Evolutionary conservation across 139 green algal species (phyloP), one percentile per base, ranked within the genome.

Genomic region (Asterochloris sp.): DNA sequence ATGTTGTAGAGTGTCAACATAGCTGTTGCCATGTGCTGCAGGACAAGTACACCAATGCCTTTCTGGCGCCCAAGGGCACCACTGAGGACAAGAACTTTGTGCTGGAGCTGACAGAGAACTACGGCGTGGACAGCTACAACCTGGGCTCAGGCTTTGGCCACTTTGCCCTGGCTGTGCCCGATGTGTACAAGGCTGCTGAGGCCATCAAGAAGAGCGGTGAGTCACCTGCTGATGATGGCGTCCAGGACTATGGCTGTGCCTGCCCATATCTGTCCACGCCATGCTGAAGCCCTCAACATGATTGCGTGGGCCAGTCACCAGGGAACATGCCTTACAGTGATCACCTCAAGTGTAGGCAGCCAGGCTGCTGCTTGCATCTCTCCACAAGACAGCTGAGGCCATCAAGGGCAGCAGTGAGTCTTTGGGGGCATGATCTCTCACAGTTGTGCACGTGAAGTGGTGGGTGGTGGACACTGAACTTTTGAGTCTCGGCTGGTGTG

Each of bases 101-200:
- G 9, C 74, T 93, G 66, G 90, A 93, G 83, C 76, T 86, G 69
- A 89, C 82, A 21, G 88, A 77, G 76, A 94, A 86, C 78, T 86
- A 86, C 64, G 83, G 90, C 0, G 91, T 92, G 80, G 88, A 96
- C 83, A 88, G 76, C 28, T 98, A 98, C 83, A 88, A 96, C 83
- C 75, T 98, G 9, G 95, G 95, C 13, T 87, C 92, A 62, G 95
- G 93, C 28, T 98, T 98, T 85, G 95, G 95, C 0, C 95, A 98
- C 90, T 98, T 98, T 91, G 95, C 89, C 2, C 85, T 98, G 21
- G 89, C 89, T 8, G 81, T 92, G 10, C 84, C 87, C 10, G 95
- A 98, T 82, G 95, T 97, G 16, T 93, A 93, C 76, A 87, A 86
- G 69, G 82, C 89, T 13, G 85, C 88, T 28, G 90, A 96, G 12